Conservation (phyloP, 106 monocot genomes). For the Dioscorea alata region DNA sequence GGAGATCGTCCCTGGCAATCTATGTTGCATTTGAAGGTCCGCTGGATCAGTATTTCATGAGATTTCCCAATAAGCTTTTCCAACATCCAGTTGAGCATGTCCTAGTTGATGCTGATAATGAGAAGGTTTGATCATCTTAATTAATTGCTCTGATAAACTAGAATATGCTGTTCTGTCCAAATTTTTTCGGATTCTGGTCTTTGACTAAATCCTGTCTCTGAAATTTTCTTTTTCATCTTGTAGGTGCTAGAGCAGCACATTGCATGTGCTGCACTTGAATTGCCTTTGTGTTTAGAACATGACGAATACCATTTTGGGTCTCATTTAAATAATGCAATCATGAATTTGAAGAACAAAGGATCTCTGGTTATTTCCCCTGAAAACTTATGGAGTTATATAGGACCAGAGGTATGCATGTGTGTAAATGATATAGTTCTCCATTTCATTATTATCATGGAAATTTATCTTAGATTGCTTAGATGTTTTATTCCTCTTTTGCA, state of each 20-base stretch:
- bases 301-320: conserved; percentile 81
- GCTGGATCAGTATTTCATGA: conserved; percentile 99
- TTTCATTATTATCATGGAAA: too few relatives aligned
- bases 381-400: conserved; percentile 69
- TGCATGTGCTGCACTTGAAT: conserved; percentile 82
- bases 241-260: conserved; percentile 51
- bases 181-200: not conserved
- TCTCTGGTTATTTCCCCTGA: conserved; percentile 24
- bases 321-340: conserved; percentile 36
- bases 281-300: conserved; percentile 56
- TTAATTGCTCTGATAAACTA: not conserved
- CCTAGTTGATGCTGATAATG: conserved; percentile 76
- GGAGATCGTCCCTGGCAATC: conserved; percentile 63
- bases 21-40: conserved; percentile 97
- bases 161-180: not conserved
- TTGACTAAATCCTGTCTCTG: too few relatives aligned
- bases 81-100: conserved; percentile 56
- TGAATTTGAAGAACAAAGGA: conserved; percentile 55
- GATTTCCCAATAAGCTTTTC: conserved; percentile 76
- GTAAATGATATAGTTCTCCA: not conserved
- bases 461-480: not conserved
- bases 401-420: conserved; percentile 53
- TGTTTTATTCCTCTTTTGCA: conserved; percentile 2
- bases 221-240: not conserved
- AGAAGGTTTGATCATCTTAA: conserved; percentile 42